These are phyloP conservation scores for Apophysomyces sp. DNA, from an alignment of 371 early-diverging fungal genomes.

Conservation along the genomic window DNA sequence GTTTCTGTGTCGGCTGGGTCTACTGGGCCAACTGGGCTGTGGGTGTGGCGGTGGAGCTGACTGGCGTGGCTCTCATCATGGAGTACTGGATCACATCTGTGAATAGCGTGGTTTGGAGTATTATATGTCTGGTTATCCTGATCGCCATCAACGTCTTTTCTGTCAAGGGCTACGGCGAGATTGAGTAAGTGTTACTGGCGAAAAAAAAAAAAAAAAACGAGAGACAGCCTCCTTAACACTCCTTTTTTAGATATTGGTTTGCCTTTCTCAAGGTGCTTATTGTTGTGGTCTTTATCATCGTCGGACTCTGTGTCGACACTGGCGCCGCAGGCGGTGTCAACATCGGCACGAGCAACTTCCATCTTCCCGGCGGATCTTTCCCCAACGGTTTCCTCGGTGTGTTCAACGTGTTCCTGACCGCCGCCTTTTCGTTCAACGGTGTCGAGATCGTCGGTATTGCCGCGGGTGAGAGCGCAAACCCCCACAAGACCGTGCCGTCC, in stretches of 20 bases:
- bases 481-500: constrained; percentile 64
- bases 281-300: constrained; percentile 66
- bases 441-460: constrained; percentile 75
- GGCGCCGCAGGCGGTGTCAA: constrained; percentile 33
- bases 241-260: constrained; percentile 37
- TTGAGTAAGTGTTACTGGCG: constrained; percentile 11
- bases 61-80: constrained; percentile 75
- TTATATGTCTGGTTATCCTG: constrained; percentile 52
- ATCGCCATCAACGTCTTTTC: constrained; percentile 59
- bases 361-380: constrained; percentile 68
- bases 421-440: constrained; percentile 83
- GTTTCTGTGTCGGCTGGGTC: constrained; percentile 72
- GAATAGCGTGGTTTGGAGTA: constrained; percentile 53
- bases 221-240: too few species aligned
- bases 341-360: constrained; percentile 59
- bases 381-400: constrained; percentile 68
- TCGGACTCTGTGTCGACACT: constrained; percentile 68
- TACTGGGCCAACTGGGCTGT: constrained; percentile 84
- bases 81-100: constrained; percentile 71
- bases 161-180: constrained; percentile 64
- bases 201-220: not conserved
- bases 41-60: constrained; percentile 73
- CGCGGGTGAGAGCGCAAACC: constrained; percentile 68
- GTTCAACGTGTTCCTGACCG: constrained; percentile 65
- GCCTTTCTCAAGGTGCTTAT: constrained; percentile 50